Base-by-base conservation (phyloP, 202 grass and related monocot species). In the Miscanthus sacchariflorus region DNA sequence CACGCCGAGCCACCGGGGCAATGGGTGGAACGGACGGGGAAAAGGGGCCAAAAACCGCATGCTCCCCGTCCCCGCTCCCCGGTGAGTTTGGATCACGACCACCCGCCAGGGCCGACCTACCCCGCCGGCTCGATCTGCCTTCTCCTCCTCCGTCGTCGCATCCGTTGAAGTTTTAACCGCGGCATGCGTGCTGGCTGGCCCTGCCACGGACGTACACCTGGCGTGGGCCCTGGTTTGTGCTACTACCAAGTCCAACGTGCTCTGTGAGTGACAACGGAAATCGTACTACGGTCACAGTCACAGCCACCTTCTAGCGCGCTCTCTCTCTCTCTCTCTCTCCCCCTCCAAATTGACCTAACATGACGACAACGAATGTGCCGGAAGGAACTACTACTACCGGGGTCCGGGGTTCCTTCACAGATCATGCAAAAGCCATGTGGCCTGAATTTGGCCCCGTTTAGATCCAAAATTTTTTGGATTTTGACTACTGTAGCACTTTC, bases 61-160 rank as follows among this genome's bases (percentile, higher is more conserved):
- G 73, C 39, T 42, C 18, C 70, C 70, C 71, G 73, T 30, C 19
- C 33, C 3, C 33, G 73, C 39, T 42, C 18, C 70, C 70, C 71
- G 73, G 45, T 52, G 73, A 35, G 23, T 7, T 39, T 44, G 67
- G 74, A 58, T 79, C 79, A 68, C 19, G 74, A 58, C 84, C 79
- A 68, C 19, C n/a, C 11, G 11, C 2, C 52, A 19, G 9, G 35
- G 21, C 56, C 56, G 8, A 23, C 8, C 21, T 49, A 56, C 59
- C 4, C n/a, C 59, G 9, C 54, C 54, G 18, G 49, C 50, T 19
- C 50, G 18, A 3, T n/a, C 15, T 59, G 7, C 2, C 7, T 59
- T n/a, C 17, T 56, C 52, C 2, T 19, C 18, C 52, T 19, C 2
- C 18, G 6, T 19, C 49, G 15, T 52, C 15, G 15, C 50, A 54